Base-by-base conservation (phyloP, 73 alveolate genomes). In the Strombidium stylifer region DNA sequence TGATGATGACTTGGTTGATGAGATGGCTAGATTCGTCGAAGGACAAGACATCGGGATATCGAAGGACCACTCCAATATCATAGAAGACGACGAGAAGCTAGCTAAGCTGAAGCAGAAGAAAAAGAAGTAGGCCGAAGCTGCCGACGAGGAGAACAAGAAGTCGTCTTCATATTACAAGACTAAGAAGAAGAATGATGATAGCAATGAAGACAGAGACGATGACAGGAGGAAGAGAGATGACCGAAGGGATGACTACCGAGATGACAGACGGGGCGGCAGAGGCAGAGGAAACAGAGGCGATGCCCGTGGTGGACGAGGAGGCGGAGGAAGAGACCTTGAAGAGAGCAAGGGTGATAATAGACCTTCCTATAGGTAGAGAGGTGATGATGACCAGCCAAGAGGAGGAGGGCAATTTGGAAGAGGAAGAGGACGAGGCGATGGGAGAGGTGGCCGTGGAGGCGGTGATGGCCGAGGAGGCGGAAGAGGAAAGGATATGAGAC, bases 1-100 rank as follows among this genome's bases (percentile, higher is more conserved):
- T 35, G 72, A 57, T 37, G 72, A 57, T 53, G 68, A 53, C 15
- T 53, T 26, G 28, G n/a, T 35, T 2, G 72, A 57, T 14, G 72
- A 31, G 19, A 10, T 18, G 8, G 72, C 32, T 3, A 57, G 23
- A 24, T 57, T 57, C 19, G 6, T 57, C 2, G 72, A 57, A 21
- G 53, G 56, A 19, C 15, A 16, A 57, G 56, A 57, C 11, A 36
- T 35, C 5, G 72, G 37, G n/a, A n/a, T n/a, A n/a, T n/a, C n/a
- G 15, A 11, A 35, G 14, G 72, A 37, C 36, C 4, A 36, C 3
- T 6, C 6, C 6, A 26, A 57, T 24, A 15, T 35, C 25, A 26
- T 36, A 12, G 11, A 57, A 21, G 72, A 57, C 2, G 72, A 57
- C 23, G 72, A 57, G 15, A 35, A 36, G 39, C 47, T 24, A 3